Percentiles rank a stretch among this genome's conserved stretches.
Evolutionary conservation across 179 eudicot genomes (phyloP).

Genomic region (Beta macrorhiza): DNA sequence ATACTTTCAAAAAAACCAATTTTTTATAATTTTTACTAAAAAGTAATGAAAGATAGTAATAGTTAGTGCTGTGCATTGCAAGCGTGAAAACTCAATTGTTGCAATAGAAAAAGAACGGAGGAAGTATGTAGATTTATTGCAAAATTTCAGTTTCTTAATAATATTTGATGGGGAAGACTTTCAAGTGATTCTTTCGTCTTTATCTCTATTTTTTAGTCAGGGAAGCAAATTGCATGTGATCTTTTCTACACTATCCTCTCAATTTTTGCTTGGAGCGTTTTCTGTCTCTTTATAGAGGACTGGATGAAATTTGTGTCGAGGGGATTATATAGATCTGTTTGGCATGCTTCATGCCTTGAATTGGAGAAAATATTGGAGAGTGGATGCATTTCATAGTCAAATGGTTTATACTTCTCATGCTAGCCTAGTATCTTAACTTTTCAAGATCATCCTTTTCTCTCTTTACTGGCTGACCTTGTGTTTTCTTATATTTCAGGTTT

Average conservation of each 20-base stretch:
- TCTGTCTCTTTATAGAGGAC: background rate
- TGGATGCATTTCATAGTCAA: too few relatives aligned
- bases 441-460: background rate
- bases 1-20: too few relatives aligned
- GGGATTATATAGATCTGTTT: background rate
- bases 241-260: too few relatives aligned
- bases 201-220: background rate
- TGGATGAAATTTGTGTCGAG: background rate
- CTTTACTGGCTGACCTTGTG: background rate
- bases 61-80: too few relatives aligned
- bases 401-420: background rate
- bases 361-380: background rate
- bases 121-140: background rate
- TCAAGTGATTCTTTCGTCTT: background rate
- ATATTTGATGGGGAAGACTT: background rate
- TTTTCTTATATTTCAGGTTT: constrained; percentile 48
- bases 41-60: too few relatives aligned
- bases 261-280: background rate
- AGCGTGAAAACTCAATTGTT: too few relatives aligned
- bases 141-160: background rate
- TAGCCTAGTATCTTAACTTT: background rate
- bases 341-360: background rate
- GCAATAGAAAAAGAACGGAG: too few relatives aligned
- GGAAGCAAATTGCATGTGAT: background rate
- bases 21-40: too few relatives aligned